Base-by-base conservation (phyloP, 495 filamentous ascomycete genomes). In the Penicillium ucsense region DNA sequence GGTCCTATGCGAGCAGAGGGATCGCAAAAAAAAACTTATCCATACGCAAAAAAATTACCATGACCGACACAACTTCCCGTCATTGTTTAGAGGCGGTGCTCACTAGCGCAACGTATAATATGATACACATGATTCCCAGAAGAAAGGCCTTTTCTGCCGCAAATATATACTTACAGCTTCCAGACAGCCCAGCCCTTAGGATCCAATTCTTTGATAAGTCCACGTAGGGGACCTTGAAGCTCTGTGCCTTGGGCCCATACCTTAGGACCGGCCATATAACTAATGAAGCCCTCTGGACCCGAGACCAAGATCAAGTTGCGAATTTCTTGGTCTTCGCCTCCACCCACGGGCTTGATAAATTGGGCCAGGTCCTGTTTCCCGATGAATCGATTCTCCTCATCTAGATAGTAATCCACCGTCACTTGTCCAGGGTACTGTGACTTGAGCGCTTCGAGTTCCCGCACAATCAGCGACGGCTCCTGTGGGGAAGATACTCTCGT, bases 281-380 rank as follows among this genome's bases (percentile, higher is more conserved):
- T 74, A 40, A 96, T 76, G 67, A 97, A 98, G 10, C 92, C 90
- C 37, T 92, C 87, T 0, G 92, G 90, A 0, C 92, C 92, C 3
- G 88, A 90, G 4, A 97, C 71, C 41, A 94, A 66, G 30, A 96
- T 68, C 38, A 94, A 52, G 47, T 80, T 85, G 50, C 64, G 75
- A 4, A 68, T 62, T 7, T 35, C 11, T 27, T 47, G 45, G 10
- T 39, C 46, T 35, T 51, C 53, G 50, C 48, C 47, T 50, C 55
- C 43, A 8, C 30, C 12, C 33, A 51, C 38, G 37, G 63, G 60
- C 11, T 60, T 55, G 35, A 51, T 64, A 38, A 60, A 60, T 39
- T 66, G 49, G 43, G 55, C 46, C 12, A 89, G 62, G 37, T 71
- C 64, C 10, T 68, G 56, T 35, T 76, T 68, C 30, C 66, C 61